Base-by-base conservation (phyloP, 2,329 filamentous ascomycete genomes). In the Aspergillus ruber region DNA sequence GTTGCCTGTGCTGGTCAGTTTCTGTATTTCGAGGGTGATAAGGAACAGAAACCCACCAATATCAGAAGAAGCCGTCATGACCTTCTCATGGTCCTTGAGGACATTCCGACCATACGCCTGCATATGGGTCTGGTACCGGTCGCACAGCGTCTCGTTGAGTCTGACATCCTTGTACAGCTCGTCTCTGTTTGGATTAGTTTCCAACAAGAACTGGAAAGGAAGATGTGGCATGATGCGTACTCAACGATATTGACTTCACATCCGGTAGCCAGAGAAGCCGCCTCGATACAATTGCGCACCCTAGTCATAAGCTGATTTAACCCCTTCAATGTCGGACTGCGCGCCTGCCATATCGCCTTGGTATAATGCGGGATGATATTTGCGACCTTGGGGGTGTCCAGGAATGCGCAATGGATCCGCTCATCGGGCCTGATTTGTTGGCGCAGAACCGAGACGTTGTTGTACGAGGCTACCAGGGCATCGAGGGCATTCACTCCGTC, bases 401-500 rank as follows among this genome's bases (percentile, higher is more conserved):
- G 72, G 46, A 83, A 77, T 18, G 78, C 73, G 1, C 77, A 71
- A 49, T 80, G 74, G n/a, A 80, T 68, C 12, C 76, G 71, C 48
- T 77, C 69, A 8, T 74, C 73, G 0, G 79, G 75, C 52, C 73
- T 69, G 3, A 78, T 71, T 57, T 83, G 80, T 59, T 82, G 79
- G 1, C 80, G 72, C 5, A 83, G 66, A 0, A 78, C 68, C 0
- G 75, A 73, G 3, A 83, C 60, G 39, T 66, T 67, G 40, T 65
- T 65, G 49, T 72, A 73, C 0, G 67, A 73, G 0, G 70, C 67
- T 2, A 82, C 67, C 18, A 80, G 56, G 0, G 79, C 79, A 53
- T 83, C 80, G 0, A 82, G 70, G 0, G 80, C 80, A 56, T 83
- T 83, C 53, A 78, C 70, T 0, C 80, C 80, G 4, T 78, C 68